These are phyloP conservation scores for Tuber melanosporum DNA, from an alignment of 495 filamentous ascomycete genomes.

Conservation along the genomic window DNA sequence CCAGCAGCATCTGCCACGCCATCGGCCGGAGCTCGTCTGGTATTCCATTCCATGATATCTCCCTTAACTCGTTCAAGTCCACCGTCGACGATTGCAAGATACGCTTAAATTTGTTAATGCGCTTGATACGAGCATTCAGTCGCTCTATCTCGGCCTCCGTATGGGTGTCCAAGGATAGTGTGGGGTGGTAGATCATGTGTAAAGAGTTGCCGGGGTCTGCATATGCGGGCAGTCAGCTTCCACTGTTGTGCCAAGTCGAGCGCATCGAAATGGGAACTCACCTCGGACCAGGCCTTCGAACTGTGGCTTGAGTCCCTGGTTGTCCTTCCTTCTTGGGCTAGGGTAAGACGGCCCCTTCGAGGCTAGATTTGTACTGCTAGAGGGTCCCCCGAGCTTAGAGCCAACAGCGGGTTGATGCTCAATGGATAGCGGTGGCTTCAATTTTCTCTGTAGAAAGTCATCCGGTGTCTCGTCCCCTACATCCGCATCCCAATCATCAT, in stretches of 20 bases:
- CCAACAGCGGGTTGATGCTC: conserved; percentile 36
- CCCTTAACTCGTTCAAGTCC: conserved; percentile 70
- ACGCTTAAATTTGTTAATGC: conserved; percentile 98
- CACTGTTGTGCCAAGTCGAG: neutral
- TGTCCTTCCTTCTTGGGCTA: conserved; percentile 75
- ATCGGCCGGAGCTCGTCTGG: conserved; percentile 93
- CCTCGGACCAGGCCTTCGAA: conserved; percentile 91
- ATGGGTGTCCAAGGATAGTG: conserved; percentile 63
- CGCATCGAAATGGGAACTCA: conserved; percentile 37
- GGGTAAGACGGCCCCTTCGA: conserved; percentile 69
- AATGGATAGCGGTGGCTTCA: conserved; percentile 39
- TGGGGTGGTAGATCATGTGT: conserved; percentile 83
- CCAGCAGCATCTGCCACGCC: conserved; percentile 94
- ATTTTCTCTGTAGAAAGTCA: conserved; percentile 38
- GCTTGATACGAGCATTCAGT: conserved; percentile 77
- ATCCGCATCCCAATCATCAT: conserved; percentile 67
- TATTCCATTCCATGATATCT: conserved; percentile 85
- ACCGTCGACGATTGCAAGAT: conserved; percentile 88
- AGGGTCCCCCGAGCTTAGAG: conserved; percentile 32
- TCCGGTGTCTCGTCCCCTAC: conserved; percentile 49
- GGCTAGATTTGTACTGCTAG: conserved; percentile 21
- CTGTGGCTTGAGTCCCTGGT: conserved; percentile 90
- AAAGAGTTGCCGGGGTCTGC: conserved; percentile 86
- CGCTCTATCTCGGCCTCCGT: conserved; percentile 61
- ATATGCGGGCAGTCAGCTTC: conserved; percentile 16